phyloP scores from a whole-genome alignment of 176 grass and related monocot genomes.

The Carex myosuroides region DNA sequence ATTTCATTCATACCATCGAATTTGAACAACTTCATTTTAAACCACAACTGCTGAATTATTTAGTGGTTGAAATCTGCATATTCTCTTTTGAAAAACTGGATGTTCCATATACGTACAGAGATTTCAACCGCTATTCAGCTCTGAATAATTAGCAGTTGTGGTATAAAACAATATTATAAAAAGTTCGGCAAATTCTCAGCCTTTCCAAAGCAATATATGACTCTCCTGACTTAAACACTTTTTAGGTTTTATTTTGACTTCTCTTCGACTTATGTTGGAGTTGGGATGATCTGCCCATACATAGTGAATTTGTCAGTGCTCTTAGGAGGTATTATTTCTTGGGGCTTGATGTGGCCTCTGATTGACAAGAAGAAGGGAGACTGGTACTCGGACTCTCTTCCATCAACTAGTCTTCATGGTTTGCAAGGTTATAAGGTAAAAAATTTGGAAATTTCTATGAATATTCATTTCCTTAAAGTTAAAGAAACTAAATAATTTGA shows the following conservation, averaged over 20 bases:
- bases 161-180: too few relatives aligned
- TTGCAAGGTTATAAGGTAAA: slow-evolving; percentile 72
- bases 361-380: slow-evolving; percentile 43
- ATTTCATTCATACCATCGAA: too few relatives aligned
- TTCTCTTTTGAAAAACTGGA: too few relatives aligned
- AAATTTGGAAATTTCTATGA: neutral
- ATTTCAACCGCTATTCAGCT: too few relatives aligned
- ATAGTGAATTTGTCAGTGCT: slow-evolving; percentile 75
- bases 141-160: too few relatives aligned
- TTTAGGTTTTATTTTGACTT: slow-evolving; percentile 86
- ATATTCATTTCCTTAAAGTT: neutral
- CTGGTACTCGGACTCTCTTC: slow-evolving; percentile 26
- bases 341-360: slow-evolving; percentile 89
- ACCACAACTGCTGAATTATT: too few relatives aligned
- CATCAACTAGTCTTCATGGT: slow-evolving; percentile 31
- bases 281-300: slow-evolving; percentile 88
- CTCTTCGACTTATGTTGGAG: slow-evolving; percentile 74
- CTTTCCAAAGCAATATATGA: neutral
- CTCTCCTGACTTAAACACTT: neutral
- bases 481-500: neutral
- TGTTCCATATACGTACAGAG: too few relatives aligned
- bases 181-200: neutral
- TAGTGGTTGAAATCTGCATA: too few relatives aligned
- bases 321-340: slow-evolving; percentile 64
- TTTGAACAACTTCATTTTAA: too few relatives aligned